A percentile compares a stretch with the other conserved stretches of the same genome.
These are phyloP conservation scores for Cystobasidium sp. DNA, from an alignment of 1,284 basidiomycete genomes.

Conservation along the genomic window DNA sequence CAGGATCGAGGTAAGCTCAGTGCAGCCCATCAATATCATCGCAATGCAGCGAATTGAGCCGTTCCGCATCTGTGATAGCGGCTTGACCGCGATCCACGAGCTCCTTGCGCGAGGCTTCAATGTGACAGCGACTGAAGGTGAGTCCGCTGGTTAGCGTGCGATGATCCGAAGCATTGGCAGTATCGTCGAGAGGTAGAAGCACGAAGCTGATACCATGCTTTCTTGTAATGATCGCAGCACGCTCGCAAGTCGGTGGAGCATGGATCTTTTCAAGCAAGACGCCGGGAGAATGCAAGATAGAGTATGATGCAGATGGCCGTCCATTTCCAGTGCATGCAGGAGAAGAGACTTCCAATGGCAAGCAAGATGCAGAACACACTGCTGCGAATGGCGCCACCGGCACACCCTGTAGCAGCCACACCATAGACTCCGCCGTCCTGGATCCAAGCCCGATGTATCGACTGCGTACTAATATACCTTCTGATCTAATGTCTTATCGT, in stretches of 20 bases:
- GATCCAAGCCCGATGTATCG: slow-evolving; percentile 56
- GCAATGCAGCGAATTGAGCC: too few species aligned
- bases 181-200: too few species aligned
- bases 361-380: not conserved
- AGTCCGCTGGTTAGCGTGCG: too few species aligned
- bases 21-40: too few species aligned
- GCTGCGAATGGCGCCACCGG: slow-evolving; percentile 7
- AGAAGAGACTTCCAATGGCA: not conserved
- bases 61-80: slow-evolving; percentile 2
- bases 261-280: slow-evolving; percentile 38
- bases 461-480: slow-evolving; percentile 58
- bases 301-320: slow-evolving; percentile 43
- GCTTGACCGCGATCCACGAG: slow-evolving; percentile 35
- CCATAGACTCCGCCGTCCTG: slow-evolving; percentile 2
- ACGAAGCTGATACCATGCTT: not conserved
- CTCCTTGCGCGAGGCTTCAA: slow-evolving; percentile 19
- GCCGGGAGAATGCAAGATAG: slow-evolving; percentile 34
- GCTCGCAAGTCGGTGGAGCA: slow-evolving; percentile 40
- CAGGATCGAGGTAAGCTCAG: slow-evolving; percentile 40
- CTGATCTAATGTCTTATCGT: slow-evolving; percentile 56
- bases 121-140: slow-evolving; percentile 32
- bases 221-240: not conserved
- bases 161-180: not conserved
- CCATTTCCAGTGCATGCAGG: slow-evolving; percentile 22
- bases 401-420: not conserved